These are phyloP conservation scores for Ophiostoma sp. DNA, from an alignment of 2,329 filamentous ascomycete species.

Conservation along the genomic window DNA sequence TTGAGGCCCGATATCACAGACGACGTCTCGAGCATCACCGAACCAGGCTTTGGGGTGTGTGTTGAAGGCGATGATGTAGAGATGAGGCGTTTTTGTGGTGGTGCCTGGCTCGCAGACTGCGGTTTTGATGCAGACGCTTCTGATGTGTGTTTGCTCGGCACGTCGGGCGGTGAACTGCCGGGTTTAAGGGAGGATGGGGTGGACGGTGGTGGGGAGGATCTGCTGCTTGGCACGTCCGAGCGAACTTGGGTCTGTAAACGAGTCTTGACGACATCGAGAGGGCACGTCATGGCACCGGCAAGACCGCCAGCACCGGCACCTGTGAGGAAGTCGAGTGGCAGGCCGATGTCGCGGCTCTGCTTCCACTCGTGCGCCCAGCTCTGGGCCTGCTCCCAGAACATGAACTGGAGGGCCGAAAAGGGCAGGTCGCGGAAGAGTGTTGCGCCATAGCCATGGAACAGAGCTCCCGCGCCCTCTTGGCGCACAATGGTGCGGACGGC, in stretches of 20 bases:
- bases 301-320: constrained; percentile 86
- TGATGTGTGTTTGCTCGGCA: constrained; percentile 22
- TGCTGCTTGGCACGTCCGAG: constrained; percentile 30
- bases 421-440: constrained; percentile 91
- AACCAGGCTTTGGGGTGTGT: constrained; percentile 70
- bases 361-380: constrained; percentile 73
- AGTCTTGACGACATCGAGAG: constrained; percentile 95
- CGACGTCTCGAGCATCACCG: constrained; percentile 77
- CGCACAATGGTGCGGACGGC: constrained; percentile 79
- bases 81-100: constrained; percentile 61
- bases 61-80: constrained; percentile 88
- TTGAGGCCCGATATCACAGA: constrained; percentile 78
- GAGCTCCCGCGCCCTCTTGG: constrained; percentile 72
- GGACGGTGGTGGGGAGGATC: neutral
- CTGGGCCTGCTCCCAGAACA: constrained; percentile 95
- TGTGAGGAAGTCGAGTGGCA: constrained; percentile 79
- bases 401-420: constrained; percentile 94
- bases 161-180: constrained; percentile 20
- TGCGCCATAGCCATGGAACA: constrained; percentile 96
- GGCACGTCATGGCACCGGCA: constrained; percentile 90
- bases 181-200: constrained; percentile 17
- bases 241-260: constrained; percentile 86
- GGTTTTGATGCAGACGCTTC: constrained; percentile 27
- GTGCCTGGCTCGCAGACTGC: constrained; percentile 25
- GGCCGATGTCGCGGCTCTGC: constrained; percentile 75